phyloP scores from a whole-genome alignment of 305 asterid species.

The Plantago coronopus region DNA sequence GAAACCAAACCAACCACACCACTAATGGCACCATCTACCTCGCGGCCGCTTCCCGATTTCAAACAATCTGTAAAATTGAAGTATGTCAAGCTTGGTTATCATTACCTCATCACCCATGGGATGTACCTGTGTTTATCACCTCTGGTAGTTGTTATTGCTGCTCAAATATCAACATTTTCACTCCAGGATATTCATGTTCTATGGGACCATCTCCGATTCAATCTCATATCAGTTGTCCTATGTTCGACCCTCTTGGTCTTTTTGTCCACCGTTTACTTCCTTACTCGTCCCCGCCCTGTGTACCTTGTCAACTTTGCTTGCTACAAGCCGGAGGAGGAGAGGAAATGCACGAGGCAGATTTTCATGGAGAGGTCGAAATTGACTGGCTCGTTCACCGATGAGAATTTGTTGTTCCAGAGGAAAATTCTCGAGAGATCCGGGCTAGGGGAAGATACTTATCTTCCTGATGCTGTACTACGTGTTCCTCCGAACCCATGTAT shows the following conservation, averaged over 20 bases:
- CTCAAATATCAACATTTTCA: constrained; percentile 66
- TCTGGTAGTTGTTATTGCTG: constrained; percentile 47
- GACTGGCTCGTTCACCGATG: constrained; percentile 45
- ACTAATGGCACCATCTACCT: constrained; percentile 36
- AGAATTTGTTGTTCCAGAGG: constrained; percentile 55
- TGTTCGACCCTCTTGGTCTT: constrained; percentile 68
- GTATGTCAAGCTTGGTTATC: constrained; percentile 85
- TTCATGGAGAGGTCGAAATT: constrained; percentile 53
- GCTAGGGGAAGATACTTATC: constrained; percentile 68
- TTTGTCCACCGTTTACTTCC: constrained; percentile 56
- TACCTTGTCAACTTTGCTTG: constrained; percentile 75
- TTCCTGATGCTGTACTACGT: constrained; percentile 55
- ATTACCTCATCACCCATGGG: constrained; percentile 71
- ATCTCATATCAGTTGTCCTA: constrained; percentile 53
- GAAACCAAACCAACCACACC: constrained; percentile 29
- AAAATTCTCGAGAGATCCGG: constrained; percentile 80
- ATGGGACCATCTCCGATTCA: constrained; percentile 70
- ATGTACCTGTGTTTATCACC: constrained; percentile 70
- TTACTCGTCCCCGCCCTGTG: constrained; percentile 65
- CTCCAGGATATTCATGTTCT: constrained; percentile 45
- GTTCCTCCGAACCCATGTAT: constrained; percentile 74
- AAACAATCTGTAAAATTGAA: constrained; percentile 66
- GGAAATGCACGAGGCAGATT: constrained; percentile 56
- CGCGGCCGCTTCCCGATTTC: constrained; percentile 67
- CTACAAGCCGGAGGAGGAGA: constrained; percentile 58